Evolutionary conservation across 108 stramenopile genomes (phyloP), one percentile per base, ranked within the genome.

Genomic region (Nannochloropsis oceanica): DNA sequence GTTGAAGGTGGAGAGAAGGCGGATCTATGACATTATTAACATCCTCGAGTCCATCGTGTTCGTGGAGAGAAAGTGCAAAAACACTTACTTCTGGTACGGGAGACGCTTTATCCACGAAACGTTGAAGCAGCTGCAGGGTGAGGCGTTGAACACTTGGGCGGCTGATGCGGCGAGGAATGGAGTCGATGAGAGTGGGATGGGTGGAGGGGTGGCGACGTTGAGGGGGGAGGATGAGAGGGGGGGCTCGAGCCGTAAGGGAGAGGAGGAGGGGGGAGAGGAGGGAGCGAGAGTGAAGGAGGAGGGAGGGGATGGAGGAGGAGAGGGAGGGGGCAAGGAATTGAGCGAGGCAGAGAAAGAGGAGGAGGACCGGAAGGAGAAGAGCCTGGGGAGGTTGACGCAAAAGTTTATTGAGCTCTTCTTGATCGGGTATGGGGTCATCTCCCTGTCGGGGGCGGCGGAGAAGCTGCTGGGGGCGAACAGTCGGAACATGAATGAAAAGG

Each of bases 1-100:
- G 34, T 86, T 97, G 79, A 95, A 93, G 13, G 95, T 97, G 24
- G 94, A 95, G 85, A 93, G 95, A 26, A 91, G 97, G 25, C 91
- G 97, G 25, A 96, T 97, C 43, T 97, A 97, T 88, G 97, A 97
- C 87, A 93, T 97, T 12, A 94, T 96, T 86, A 97, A 97, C 86
- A 96, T 97, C 89, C 88, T 97, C 86, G 96, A 96, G 89, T 89
- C 93, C 43, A 84, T 97, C 18, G 84, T 89, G 26, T 89, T 97
- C 34, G 94, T 96, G 2, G 84, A 87, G 27, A 92, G 95, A 26
- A 89, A 93, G 80, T 90, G 92, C 73, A 96, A 96, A 91, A 97
- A 97, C 86, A 95, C 95, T 0, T 97, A 97, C 86, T 86, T 90
- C 24, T 96, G 94, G 94, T 92, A 93, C 85, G 95, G 95, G 42